A percentile compares a stretch with the other conserved stretches of the same genome.
These are phyloP conservation scores for Filobasidium floriforme DNA, from an alignment of 768 basidiomycete species.

Conservation along the genomic window DNA sequence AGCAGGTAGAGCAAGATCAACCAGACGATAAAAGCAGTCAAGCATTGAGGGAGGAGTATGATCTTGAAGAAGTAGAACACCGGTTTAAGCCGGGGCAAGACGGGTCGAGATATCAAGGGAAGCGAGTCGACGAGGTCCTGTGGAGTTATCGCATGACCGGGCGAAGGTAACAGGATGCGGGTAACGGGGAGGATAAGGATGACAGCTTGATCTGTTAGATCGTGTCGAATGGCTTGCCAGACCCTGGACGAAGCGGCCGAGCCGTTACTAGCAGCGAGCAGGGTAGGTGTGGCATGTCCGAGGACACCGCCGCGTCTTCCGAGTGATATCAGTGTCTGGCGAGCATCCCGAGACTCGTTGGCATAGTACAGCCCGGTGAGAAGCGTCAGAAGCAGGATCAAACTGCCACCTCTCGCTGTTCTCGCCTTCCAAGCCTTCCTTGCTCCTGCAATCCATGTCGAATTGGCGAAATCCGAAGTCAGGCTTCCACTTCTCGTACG, in stretches of 20 bases:
- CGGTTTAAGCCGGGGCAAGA: conserved; percentile 48
- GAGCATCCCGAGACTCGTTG: conserved; percentile 27
- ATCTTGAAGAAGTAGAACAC: conserved; percentile 72
- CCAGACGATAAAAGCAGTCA: conserved; percentile 67
- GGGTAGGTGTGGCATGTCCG: conserved; percentile 2
- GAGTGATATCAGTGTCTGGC: background rate
- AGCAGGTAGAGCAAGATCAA: conserved; percentile 72
- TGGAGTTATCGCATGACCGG: conserved; percentile 32
- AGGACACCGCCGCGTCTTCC: background rate
- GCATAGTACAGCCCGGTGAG: conserved; percentile 39
- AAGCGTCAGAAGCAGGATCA: conserved; percentile 36
- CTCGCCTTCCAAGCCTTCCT: conserved; percentile 26
- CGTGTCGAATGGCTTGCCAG: background rate
- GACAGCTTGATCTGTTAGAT: background rate
- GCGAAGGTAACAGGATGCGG: conserved; percentile 6
- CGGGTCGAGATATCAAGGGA: conserved; percentile 27
- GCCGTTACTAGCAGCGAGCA: background rate
- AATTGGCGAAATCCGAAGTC: conserved; percentile 9
- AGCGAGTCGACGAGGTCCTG: conserved; percentile 34
- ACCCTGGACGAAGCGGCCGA: background rate
- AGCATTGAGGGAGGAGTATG: conserved; percentile 72
- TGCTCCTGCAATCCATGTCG: conserved; percentile 26
- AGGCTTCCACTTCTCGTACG: conserved; percentile 1
- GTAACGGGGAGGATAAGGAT: background rate
- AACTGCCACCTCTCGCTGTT: conserved; percentile 35